These are phyloP conservation scores for Hypholoma sublateritium DNA, from an alignment of 768 basidiomycete genomes.

Conservation along the genomic window DNA sequence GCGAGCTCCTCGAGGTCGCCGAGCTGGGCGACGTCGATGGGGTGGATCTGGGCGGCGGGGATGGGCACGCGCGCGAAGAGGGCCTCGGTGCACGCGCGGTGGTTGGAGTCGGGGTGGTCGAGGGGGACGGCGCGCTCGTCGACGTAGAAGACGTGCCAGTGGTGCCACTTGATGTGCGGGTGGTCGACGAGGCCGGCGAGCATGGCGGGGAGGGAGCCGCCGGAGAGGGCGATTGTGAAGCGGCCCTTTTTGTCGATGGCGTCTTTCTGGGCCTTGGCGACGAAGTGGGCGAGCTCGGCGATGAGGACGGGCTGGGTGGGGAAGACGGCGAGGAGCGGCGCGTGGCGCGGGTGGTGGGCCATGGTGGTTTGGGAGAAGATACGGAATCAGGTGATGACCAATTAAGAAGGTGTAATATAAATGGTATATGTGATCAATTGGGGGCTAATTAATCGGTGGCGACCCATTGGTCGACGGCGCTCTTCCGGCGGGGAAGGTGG, in stretches of 20 bases:
- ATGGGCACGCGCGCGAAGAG: conserved; percentile 87
- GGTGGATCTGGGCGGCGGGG: conserved; percentile 74
- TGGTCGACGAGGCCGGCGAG: conserved; percentile 69
- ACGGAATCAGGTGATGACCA: conserved; percentile 13
- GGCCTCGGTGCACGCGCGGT: conserved; percentile 65
- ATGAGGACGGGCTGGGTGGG: conserved; percentile 52
- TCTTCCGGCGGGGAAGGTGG: conserved; percentile 16
- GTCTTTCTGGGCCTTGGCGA: conserved; percentile 86
- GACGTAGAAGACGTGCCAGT: conserved; percentile 97
- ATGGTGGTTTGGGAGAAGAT: conserved; percentile 21
- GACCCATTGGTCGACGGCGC: conserved; percentile 29
- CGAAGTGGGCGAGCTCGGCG: conserved; percentile 72
- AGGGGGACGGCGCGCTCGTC: conserved; percentile 96
- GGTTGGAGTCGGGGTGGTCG: conserved; percentile 92
- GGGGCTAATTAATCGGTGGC: not conserved
- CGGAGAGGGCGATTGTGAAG: conserved; percentile 93
- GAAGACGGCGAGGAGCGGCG: conserved; percentile 78
- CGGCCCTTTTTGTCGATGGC: conserved; percentile 84
- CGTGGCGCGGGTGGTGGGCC: conserved; percentile 48
- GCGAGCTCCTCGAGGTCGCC: conserved; percentile 78
- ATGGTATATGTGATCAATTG: not conserved
- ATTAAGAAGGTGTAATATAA: not conserved
- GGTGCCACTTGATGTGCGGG: conserved; percentile 82
- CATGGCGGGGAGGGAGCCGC: conserved; percentile 86
- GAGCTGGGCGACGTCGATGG: conserved; percentile 68